Evolutionary conservation across 139 green algal genomes (phyloP).

Genomic region (Picochlorum sp.): DNA sequence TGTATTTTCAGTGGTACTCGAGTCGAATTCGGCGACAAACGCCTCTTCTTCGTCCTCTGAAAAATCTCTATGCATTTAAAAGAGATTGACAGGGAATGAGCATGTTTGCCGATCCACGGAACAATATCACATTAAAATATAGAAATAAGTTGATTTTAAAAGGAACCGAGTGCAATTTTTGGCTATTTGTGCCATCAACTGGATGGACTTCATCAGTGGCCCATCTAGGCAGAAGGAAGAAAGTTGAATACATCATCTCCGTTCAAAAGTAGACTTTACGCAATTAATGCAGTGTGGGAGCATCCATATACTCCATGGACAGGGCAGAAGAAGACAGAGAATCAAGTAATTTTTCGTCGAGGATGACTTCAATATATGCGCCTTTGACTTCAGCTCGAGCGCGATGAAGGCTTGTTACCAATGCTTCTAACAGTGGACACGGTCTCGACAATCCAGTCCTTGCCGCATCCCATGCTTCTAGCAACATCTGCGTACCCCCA

Average conservation of each 20-base stretch:
- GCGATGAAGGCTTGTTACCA: not conserved
- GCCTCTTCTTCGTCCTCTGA: slow-evolving; percentile 9
- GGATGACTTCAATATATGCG: slow-evolving; percentile 10
- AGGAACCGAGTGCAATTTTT: no score
- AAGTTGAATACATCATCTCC: no score
- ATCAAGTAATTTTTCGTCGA: not conserved
- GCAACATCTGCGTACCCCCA: slow-evolving; percentile 8
- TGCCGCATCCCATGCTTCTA: not conserved
- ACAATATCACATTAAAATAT: no score
- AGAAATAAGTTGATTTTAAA: no score
- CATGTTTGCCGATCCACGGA: no score
- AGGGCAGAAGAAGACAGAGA: slow-evolving; percentile 2
- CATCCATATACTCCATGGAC: slow-evolving; percentile 2
- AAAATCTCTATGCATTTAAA: slow-evolving; percentile 6
- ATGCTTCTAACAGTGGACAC: not conserved
- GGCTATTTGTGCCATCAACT: no score
- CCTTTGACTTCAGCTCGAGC: not conserved
- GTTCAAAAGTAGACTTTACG: no score
- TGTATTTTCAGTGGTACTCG: not conserved
- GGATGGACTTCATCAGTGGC: no score
- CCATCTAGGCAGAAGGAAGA: no score
- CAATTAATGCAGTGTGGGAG: no score
- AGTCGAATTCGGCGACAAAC: slow-evolving; percentile 7
- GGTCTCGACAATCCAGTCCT: not conserved
- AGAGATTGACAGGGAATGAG: no score